phyloP scores from a whole-genome alignment of 805 yeast species.

The Metschnikowia proteae region DNA sequence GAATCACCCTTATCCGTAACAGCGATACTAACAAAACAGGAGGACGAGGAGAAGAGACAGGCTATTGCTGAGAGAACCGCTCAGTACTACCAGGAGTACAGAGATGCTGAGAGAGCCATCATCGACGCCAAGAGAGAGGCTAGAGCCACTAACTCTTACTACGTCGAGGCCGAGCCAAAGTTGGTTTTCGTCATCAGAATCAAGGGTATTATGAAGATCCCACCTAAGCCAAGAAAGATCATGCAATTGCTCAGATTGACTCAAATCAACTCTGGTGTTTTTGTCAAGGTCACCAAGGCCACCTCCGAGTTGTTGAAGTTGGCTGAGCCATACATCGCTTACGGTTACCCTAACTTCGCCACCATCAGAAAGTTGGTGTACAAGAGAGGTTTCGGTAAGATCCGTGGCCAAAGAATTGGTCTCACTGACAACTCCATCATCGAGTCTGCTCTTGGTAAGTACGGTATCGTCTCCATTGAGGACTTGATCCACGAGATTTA shows the following conservation, averaged over 20 bases:
- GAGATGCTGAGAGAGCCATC: slow-evolving; percentile 84
- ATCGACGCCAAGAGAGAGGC: slow-evolving; percentile 89
- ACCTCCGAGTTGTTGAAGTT: slow-evolving; percentile 87
- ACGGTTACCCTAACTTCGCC: slow-evolving; percentile 94
- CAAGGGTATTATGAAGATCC: slow-evolving; percentile 98
- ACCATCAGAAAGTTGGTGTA: slow-evolving; percentile 88
- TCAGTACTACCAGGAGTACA: slow-evolving; percentile 94
- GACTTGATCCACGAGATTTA: slow-evolving; percentile 94
- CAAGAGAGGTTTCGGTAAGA: slow-evolving; percentile 98
- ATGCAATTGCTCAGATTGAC: slow-evolving; percentile 88
- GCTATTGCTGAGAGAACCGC: slow-evolving; percentile 91
- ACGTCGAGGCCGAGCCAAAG: slow-evolving; percentile 91
- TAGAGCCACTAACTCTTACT: slow-evolving; percentile 89
- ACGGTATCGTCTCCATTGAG: slow-evolving; percentile 88
- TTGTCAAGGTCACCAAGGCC: slow-evolving; percentile 94
- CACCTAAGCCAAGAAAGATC: slow-evolving; percentile 99
- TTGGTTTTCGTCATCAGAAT: slow-evolving; percentile 95
- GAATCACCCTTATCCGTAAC: slow-evolving; percentile 17
- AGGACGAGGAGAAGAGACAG: slow-evolving; percentile 51
- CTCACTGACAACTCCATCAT: slow-evolving; percentile 83
- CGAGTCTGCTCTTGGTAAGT: slow-evolving; percentile 85
- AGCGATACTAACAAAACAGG: slow-evolving; percentile 24
- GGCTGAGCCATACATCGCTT: slow-evolving; percentile 95
- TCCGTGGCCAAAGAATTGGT: slow-evolving; percentile 92
- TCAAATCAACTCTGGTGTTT: slow-evolving; percentile 93